These are phyloP conservation scores for Hordeum marinum DNA, from an alignment of 176 grass and related monocot genomes.

Conservation along the genomic window DNA sequence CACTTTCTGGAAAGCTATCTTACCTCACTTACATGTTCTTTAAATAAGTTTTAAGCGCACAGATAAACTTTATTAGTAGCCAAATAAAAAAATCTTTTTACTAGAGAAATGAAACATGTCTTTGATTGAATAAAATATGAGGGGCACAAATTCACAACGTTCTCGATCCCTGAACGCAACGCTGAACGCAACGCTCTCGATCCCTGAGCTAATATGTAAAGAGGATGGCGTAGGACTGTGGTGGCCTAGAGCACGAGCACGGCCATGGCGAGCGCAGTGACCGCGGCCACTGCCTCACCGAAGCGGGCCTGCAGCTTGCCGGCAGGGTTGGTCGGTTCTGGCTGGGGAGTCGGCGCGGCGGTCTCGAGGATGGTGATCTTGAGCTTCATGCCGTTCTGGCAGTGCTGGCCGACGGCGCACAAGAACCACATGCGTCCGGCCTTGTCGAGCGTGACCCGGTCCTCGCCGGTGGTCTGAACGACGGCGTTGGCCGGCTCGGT, in stretches of 20 bases:
- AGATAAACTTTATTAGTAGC: too few species aligned
- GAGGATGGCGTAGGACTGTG: neutral
- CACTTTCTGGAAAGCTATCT: too few species aligned
- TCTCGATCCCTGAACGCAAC: neutral
- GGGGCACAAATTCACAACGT: too few species aligned
- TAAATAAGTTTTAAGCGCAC: too few species aligned
- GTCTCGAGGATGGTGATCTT: constrained; percentile 27
- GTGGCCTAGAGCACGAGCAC: constrained; percentile 25
- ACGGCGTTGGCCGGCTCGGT: neutral
- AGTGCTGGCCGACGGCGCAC: constrained; percentile 36
- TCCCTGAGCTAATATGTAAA: neutral
- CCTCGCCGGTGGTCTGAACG: neutral
- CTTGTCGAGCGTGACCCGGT: constrained; percentile 21
- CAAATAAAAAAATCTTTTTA: neutral
- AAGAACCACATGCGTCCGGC: constrained; percentile 41
- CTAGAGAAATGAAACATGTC: neutral
- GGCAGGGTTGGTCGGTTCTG: neutral
- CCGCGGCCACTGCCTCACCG: neutral
- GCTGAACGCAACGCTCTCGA: neutral
- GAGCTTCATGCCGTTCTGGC: constrained; percentile 32
- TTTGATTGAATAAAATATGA: neutral
- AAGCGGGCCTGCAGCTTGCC: constrained; percentile 11
- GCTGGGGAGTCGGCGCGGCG: neutral
- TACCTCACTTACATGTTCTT: too few species aligned
- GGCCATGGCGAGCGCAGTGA: neutral